A percentile compares a stretch with the other conserved stretches of the same genome.
Conservation (phyloP, 2,329 filamentous ascomycete genomes). For the Aspergillus eucalypticola region DNA sequence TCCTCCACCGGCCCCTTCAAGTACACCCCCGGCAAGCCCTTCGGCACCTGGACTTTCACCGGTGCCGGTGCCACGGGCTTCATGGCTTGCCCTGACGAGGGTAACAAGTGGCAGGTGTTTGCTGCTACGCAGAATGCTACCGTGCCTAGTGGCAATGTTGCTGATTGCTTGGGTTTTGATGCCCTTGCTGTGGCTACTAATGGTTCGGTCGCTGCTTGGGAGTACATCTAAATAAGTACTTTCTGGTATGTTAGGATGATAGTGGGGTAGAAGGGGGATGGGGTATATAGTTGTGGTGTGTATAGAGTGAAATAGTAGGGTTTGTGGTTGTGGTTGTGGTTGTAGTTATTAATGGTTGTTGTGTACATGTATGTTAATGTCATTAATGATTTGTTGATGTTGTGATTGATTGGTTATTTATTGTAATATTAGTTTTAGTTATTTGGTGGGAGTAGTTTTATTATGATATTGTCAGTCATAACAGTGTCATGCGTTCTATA, state of each 20-base stretch:
- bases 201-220: constrained; percentile 39
- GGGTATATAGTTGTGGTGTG: background rate
- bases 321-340: background rate
- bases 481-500: background rate
- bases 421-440: too few relatives aligned
- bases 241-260: background rate
- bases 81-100: constrained; percentile 45
- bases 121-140: constrained; percentile 42
- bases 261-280: background rate
- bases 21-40: constrained; percentile 32
- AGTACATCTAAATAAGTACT: constrained; percentile 37
- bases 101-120: constrained; percentile 44
- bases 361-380: too few relatives aligned
- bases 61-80: constrained; percentile 43
- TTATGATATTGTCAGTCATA: background rate
- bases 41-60: constrained; percentile 33
- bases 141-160: constrained; percentile 41
- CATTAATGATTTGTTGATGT: too few relatives aligned
- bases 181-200: constrained; percentile 36
- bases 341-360: too few relatives aligned
- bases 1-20: constrained; percentile 54
- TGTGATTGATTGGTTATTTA: too few relatives aligned
- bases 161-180: constrained; percentile 43
- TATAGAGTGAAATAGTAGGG: background rate
- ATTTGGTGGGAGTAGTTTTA: too few relatives aligned